Percentiles rank a stretch among this genome's conserved stretches.
These are phyloP conservation scores for Lithohypha guttulata DNA, from an alignment of 2,329 filamentous ascomycete species.

Conservation along the genomic window DNA sequence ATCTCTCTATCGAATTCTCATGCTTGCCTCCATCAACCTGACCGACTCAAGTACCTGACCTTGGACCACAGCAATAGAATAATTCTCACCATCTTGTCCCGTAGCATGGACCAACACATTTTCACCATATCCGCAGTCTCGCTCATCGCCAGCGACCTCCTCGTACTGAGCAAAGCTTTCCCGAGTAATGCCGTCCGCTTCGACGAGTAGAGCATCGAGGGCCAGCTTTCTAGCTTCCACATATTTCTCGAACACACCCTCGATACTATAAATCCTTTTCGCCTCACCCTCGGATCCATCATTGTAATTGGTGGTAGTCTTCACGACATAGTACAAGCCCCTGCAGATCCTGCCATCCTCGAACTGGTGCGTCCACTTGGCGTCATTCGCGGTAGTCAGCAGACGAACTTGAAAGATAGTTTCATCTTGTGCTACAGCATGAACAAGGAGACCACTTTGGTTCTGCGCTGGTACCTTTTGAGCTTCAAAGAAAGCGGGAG, in stretches of 20 bases:
- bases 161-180: constrained; percentile 24
- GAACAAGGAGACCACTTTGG: constrained; percentile 20
- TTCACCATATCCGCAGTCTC: constrained; percentile 25
- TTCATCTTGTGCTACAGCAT: constrained; percentile 21
- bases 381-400: constrained; percentile 20
- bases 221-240: constrained; percentile 22
- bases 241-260: constrained; percentile 22
- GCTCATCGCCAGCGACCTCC: constrained; percentile 21
- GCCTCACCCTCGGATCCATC: constrained; percentile 18
- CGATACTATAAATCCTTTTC: constrained; percentile 14
- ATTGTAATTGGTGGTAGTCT: constrained; percentile 21
- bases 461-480: constrained; percentile 13
- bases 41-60: constrained; percentile 23
- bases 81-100: constrained; percentile 22
- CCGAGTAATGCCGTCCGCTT: constrained; percentile 17
- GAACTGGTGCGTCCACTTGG: constrained; percentile 10
- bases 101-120: constrained; percentile 26
- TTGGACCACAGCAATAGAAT: constrained; percentile 23
- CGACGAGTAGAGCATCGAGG: constrained; percentile 16
- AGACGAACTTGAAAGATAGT: constrained; percentile 23
- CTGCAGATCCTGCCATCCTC: constrained; percentile 21
- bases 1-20: constrained; percentile 13
- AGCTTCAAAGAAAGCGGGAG: constrained; percentile 13
- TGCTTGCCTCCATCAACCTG: constrained; percentile 21
- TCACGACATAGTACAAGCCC: constrained; percentile 24